Percentiles rank a stretch among this genome's conserved stretches.
Evolutionary conservation across 163 green algal species (phyloP).

Genomic region (Chlorella variabilis): DNA sequence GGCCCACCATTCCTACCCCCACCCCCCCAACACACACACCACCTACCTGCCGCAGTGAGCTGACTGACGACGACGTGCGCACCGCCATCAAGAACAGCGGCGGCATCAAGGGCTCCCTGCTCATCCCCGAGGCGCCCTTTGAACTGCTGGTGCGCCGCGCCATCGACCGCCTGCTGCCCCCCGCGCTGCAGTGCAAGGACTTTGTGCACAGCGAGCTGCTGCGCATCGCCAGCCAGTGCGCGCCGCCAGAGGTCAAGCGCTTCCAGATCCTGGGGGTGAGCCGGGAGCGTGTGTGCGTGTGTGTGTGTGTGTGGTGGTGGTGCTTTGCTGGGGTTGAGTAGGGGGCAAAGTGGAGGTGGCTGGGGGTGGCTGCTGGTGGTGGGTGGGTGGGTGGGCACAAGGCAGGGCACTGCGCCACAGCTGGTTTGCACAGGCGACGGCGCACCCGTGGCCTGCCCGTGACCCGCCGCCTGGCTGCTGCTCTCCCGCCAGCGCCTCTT

Average conservation of each 20-base stretch:
- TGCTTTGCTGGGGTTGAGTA: too few species aligned
- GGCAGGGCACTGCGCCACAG: too few species aligned
- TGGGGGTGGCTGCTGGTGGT: too few species aligned
- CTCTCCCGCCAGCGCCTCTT: too few species aligned
- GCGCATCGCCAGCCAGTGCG: conserved; percentile 79
- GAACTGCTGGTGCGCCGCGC: conserved; percentile 91
- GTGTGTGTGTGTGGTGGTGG: background rate
- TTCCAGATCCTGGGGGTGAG: conserved; percentile 68
- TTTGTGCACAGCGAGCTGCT: conserved; percentile 95
- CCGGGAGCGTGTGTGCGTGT: background rate
- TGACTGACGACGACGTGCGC: conserved; percentile 91
- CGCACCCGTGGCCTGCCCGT: too few species aligned
- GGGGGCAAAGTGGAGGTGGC: too few species aligned
- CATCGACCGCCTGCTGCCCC: conserved; percentile 83
- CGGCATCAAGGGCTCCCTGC: conserved; percentile 83
- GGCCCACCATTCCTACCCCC: too few species aligned
- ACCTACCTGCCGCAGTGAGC: conserved; percentile 63
- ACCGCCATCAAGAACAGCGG: conserved; percentile 95
- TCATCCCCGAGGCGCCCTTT: conserved; percentile 95
- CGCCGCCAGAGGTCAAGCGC: conserved; percentile 71
- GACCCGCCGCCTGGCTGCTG: too few species aligned
- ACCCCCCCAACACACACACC: too few species aligned
- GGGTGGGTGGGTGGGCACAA: too few species aligned
- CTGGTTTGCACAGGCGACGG: too few species aligned
- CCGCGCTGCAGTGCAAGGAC: conserved; percentile 87